Evolutionary conservation across 805 yeast species (phyloP), one percentile per base, ranked within the genome.

Genomic region (Yarrowia deformans): DNA sequence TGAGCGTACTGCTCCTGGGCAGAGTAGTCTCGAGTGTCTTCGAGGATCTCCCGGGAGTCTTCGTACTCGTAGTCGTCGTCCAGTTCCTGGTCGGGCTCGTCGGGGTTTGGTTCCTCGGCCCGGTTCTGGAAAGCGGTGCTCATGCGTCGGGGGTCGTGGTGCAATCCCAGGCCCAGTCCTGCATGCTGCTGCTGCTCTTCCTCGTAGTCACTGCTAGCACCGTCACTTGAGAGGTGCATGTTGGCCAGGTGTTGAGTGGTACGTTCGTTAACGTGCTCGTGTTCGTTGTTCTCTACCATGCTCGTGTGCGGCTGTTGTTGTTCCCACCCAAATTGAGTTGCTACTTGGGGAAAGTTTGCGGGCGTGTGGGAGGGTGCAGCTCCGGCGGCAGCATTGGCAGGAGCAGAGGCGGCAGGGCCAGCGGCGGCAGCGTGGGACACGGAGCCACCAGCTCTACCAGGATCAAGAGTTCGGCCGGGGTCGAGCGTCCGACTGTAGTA

Each of bases 271-370:
- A 39, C 60, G 60, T 55, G 63, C 48, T 40, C 23, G 46, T 56
- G 39, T 13, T 40, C 48, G n/a, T 46, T 39, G 35, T 39, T 19
- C 35, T 55, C 46, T 39, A 7, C n/a, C 48, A 56, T 56, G 63
- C 63, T 56, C 63, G 63, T 56, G 63, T 56, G 63, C 63, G 63
- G 63, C 63, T 56, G 63, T 10, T 40, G 63, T 42, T 56, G 63
- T 42, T 56, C 63, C 63, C 63, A 56, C 39, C 48, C 63, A 42
- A 56, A 56, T 56, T 56, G 48, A 56, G 63, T 56, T 56, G 63
- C 63, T 56, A 56, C 63, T 56, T 56, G 63, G 63, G 63, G 63
- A 56, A 56, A 56, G 63, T 56, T 56, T 56, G 63, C 63, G 63
- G 63, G 63, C 63, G 63, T 40, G 48, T 29, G 48, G 39, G 48